Conservation (phyloP, 495 filamentous ascomycete species). For the Bombardia bombarda region DNA sequence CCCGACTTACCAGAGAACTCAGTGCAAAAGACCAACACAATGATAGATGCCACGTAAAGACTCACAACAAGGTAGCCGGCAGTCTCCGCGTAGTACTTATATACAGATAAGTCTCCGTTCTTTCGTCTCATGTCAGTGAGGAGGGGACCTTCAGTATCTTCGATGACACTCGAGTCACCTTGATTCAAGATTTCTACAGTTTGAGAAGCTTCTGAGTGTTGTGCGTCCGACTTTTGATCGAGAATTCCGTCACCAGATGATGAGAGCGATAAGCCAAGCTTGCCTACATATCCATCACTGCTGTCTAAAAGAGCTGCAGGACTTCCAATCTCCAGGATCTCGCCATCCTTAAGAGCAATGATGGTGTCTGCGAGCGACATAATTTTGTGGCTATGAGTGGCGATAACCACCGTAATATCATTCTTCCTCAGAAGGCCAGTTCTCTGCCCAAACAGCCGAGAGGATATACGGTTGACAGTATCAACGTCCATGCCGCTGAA, state of each 20-base stretch:
- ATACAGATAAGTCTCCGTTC: neutral
- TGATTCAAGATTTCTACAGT: neutral
- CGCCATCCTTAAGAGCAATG: neutral
- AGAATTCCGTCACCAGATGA: too few species aligned
- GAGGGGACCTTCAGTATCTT: neutral
- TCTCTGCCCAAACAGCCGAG: constrained; percentile 32
- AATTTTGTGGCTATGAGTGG: constrained; percentile 7
- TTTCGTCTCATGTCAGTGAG: neutral
- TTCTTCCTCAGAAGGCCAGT: constrained; percentile 8
- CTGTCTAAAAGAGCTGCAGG: neutral
- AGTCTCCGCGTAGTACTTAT: neutral
- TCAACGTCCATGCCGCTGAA: constrained; percentile 52
- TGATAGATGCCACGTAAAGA: neutral
- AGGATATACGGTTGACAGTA: constrained; percentile 49
- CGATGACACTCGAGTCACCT: neutral
- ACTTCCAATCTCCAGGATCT: neutral
- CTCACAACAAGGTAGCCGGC: neutral
- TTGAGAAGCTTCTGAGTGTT: too few species aligned
- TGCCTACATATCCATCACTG: neutral
- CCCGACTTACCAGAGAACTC: neutral
- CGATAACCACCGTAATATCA: constrained; percentile 4
- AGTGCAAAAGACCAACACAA: neutral
- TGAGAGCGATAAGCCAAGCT: neutral
- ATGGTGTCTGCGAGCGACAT: neutral
- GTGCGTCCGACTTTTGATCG: too few species aligned